Evolutionary conservation across 2,329 filamentous ascomycete genomes (phyloP), one percentile per base, ranked within the genome.

Genomic region (Diplodia seriata): DNA sequence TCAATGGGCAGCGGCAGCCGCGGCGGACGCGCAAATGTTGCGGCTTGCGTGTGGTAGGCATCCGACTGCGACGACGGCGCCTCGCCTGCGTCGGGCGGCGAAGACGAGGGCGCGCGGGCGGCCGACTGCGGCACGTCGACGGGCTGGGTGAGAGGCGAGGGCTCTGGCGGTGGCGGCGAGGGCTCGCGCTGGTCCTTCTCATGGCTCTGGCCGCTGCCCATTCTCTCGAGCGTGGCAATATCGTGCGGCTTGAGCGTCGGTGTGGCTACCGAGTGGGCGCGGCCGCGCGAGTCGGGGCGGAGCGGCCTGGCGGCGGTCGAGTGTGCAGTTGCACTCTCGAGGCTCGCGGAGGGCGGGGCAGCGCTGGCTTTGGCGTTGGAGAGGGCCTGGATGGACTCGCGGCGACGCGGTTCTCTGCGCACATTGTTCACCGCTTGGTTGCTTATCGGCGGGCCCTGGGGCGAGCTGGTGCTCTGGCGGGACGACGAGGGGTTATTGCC

Each of bases 1-100:
- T 96, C 93, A 74, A 98, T 97, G 66, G 94, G 94, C 69, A 98
- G 87, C 68, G 94, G 94, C 74, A 98, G 84, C 69, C 94, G 90
- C 62, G 94, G 94, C 55, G 94, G 94, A n/a, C 91, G 86, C 68
- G 85, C 80, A 81, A 82, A 83, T 78, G 75, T 26, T 73, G 76
- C 70, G 71, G 78, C 69, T 72, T 77, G 70, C 70, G 78, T 72
- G 78, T 81, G 76, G 70, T 80, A 81, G 12, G 53, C 23, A 23
- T 68, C 67, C 15, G 50, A 47, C 20, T 65, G 56, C 11, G 73
- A 71, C 67, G 73, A 72, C 18, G 38, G 6, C 38, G 50, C 59
- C 4, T 31, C 54, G 53, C 71, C 71, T 69, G 72, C 73, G 67
- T 74, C 73, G 68, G 77, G 74, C 47, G 76, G 69, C 50, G 72